These are phyloP conservation scores for Salvia rosmarinus DNA, from an alignment of 257 asterid genomes.

Conservation along the genomic window DNA sequence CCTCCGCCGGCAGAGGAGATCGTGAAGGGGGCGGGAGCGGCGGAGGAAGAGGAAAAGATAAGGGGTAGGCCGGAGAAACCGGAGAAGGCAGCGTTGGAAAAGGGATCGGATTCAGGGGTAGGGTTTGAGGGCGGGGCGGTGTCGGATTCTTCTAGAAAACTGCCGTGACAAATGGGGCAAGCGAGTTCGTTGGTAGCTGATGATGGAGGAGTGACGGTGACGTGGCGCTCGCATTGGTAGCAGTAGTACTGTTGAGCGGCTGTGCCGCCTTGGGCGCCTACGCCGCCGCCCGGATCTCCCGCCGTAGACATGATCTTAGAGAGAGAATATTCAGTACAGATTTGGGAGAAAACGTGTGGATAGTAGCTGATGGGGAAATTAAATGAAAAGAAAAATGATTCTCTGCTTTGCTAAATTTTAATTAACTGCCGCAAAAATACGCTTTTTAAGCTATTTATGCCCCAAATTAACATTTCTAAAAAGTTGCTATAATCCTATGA, in stretches of 20 bases:
- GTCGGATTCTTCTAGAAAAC: slow-evolving; percentile 71
- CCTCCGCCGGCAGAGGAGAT: slow-evolving; percentile 37
- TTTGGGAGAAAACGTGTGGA: slow-evolving; percentile 35
- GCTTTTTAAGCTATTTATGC: no score
- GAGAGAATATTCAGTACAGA: slow-evolving; percentile 35
- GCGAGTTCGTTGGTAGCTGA: slow-evolving; percentile 60
- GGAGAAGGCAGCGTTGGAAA: slow-evolving; percentile 36
- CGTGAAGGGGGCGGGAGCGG: slow-evolving; percentile 36
- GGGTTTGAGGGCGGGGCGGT: slow-evolving; percentile 51
- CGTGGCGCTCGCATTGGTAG: slow-evolving; percentile 66
- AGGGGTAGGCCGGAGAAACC: slow-evolving; percentile 38
- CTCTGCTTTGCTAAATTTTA: slow-evolving; percentile 1
- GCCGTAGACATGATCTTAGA: slow-evolving; percentile 46
- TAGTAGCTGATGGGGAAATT: neutral
- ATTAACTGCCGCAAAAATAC: no score
- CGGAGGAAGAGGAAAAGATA: slow-evolving; percentile 44
- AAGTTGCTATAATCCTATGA: no score
- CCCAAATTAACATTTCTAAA: no score
- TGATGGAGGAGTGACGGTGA: slow-evolving; percentile 50
- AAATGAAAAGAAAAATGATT: no score
- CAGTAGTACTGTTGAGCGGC: slow-evolving; percentile 53
- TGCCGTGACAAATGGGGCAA: slow-evolving; percentile 78
- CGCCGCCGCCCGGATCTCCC: slow-evolving; percentile 43
- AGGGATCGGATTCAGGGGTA: slow-evolving; percentile 36
- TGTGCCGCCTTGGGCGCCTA: slow-evolving; percentile 37